Base-by-base conservation (phyloP, 2,329 filamentous ascomycete genomes). In the Cytospora schulzeri region DNA sequence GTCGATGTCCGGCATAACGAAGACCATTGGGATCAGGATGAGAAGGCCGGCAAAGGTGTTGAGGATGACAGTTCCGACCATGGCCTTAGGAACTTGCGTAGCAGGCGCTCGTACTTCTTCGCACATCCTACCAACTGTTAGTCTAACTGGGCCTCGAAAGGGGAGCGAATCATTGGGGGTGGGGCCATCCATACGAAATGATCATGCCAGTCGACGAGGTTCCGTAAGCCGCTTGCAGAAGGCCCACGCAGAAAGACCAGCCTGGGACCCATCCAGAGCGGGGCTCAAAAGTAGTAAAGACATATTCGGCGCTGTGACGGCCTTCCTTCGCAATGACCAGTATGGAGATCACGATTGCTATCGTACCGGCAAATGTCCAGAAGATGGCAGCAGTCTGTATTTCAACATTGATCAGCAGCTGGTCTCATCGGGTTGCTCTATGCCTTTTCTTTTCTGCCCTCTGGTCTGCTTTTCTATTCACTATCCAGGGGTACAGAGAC, bases 181-280 rank as follows among this genome's bases (percentile, higher is more conserved):
- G 51, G 41, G 59, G 29, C 35, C 31, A 66, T 57, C 81, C 86
- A 81, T 78, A 89, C 86, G 87, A 90, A 73, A 92, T 89, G 65
- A 92, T 89, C 90, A 92, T 92, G 76, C 90, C 90, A 0, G 89
- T 91, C 19, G 88, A 90, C 4, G 89, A 91, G 17, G 89, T 91
- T 54, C 88, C 88, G 71, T 92, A 91, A 67, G 86, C 89, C 57
- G 87, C 89, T 70, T 91, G 89, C 24, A 91, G 79, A 31, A 92
- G 81, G 72, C 89, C 89, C 65, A 92, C 86, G 73, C 85, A 87
- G 78, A 91, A 91, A 4, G 88, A 88, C 89, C 89, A 91, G 71
- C 89, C 89, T 51, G 83, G 79, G 4, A 81, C 78, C 89, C 90
- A 93, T 64, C 89, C 89, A 4, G 89, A 91, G 66, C 82, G 83